Evolutionary conservation across 768 basidiomycete species (phyloP).

Genomic region (Tubosaeta brunneosetosa): DNA sequence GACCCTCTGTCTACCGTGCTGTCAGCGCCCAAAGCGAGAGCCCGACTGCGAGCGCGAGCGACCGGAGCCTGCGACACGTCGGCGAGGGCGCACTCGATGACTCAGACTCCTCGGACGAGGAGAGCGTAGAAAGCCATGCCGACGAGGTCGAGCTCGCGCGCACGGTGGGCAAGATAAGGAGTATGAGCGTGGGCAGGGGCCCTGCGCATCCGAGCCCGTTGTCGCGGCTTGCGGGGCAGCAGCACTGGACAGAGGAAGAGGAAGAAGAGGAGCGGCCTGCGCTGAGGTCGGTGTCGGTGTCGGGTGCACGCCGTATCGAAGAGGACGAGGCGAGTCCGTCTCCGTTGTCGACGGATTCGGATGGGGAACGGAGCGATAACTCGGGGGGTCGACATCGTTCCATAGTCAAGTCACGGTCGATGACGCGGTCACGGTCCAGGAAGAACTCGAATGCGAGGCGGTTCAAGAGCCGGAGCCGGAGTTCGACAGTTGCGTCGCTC

Average conservation of each 20-base stretch:
- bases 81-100: conserved; percentile 78
- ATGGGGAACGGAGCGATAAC: conserved; percentile 41
- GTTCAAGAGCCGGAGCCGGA: conserved; percentile 47
- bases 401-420: conserved; percentile 20
- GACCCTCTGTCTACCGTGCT: conserved; percentile 40
- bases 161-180: conserved; percentile 36
- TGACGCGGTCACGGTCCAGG: conserved; percentile 29
- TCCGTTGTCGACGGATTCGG: conserved; percentile 59
- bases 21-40: conserved; percentile 31
- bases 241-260: conserved; percentile 51
- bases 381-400: conserved; percentile 8
- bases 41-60: conserved; percentile 36
- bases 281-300: background rate
- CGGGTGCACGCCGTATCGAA: conserved; percentile 30
- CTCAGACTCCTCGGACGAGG: conserved; percentile 57
- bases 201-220: conserved; percentile 60
- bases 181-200: conserved; percentile 22
- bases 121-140: conserved; percentile 15
- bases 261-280: conserved; percentile 33
- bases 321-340: conserved; percentile 53
- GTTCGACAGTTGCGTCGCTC: conserved; percentile 63
- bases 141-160: conserved; percentile 30
- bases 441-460: conserved; percentile 25
- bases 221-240: conserved; percentile 51
- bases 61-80: conserved; percentile 53